These are phyloP conservation scores for Kurtzmaniella quercitrusa DNA, from an alignment of 1,139 yeast species.

Conservation along the genomic window DNA sequence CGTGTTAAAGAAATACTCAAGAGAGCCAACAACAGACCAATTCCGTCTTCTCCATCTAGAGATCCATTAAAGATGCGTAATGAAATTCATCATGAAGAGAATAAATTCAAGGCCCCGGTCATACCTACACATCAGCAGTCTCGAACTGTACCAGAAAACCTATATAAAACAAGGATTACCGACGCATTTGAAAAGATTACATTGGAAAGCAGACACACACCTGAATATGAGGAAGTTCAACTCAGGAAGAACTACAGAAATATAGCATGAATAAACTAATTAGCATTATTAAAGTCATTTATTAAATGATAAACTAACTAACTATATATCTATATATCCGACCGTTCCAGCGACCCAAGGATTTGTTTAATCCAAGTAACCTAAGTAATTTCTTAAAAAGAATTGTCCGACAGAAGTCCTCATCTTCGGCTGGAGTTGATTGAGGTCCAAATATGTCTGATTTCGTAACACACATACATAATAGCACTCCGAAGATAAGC, in stretches of 20 bases:
- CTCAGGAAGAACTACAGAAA: slow-evolving; percentile 27
- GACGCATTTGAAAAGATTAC: slow-evolving; percentile 40
- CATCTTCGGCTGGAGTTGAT: background rate
- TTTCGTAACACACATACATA: background rate
- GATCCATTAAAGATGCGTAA: slow-evolving; percentile 35
- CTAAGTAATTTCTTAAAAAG: no score
- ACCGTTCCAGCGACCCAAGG: no score
- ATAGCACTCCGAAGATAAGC: background rate
- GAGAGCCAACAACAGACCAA: slow-evolving; percentile 1
- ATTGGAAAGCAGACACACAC: slow-evolving; percentile 33
- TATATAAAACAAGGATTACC: slow-evolving; percentile 34
- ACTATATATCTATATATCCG: no score
- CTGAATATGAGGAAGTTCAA: slow-evolving; percentile 41
- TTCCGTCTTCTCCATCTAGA: slow-evolving; percentile 16
- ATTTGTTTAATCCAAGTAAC: no score
- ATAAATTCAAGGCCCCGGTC: slow-evolving; percentile 8
- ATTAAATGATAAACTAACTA: no score
- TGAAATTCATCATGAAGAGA: slow-evolving; percentile 19
- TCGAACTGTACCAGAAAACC: slow-evolving; percentile 13
- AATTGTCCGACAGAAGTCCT: no score
- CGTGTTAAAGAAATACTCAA: slow-evolving; percentile 29
- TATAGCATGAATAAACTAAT: slow-evolving; percentile 5
- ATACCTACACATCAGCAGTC: slow-evolving; percentile 10
- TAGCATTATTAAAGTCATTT: background rate
- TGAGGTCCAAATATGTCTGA: background rate